Percentiles rank a stretch among this genome's conserved stretches.
Evolutionary conservation across 176 grass and related monocot genomes (phyloP).

Genomic region (Rhynchospora pubera): DNA sequence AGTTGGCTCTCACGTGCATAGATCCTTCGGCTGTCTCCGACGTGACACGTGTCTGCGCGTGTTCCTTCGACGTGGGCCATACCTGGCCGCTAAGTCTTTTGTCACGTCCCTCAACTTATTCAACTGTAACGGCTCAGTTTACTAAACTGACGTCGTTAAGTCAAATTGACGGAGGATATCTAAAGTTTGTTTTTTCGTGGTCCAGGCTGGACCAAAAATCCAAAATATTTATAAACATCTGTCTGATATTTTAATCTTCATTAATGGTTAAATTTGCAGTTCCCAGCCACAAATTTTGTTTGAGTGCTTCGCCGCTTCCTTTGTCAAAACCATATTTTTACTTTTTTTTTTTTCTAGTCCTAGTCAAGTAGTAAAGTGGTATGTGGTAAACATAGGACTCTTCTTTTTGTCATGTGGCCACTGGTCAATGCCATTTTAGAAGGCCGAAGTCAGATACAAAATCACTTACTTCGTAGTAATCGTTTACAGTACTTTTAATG

Average conservation of each 20-base stretch:
- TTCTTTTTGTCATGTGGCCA: too few species aligned
- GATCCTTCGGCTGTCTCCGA: slow-evolving; percentile 18
- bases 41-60: slow-evolving; percentile 16
- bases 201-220: not conserved
- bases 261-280: not conserved
- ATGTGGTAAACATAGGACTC: too few species aligned
- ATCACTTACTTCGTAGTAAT: too few species aligned
- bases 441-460: too few species aligned
- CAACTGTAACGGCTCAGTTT: not conserved
- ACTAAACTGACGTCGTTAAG: not conserved
- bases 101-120: not conserved
- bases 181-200: not conserved
- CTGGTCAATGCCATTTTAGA: too few species aligned
- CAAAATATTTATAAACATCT: not conserved
- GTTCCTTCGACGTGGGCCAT: not conserved
- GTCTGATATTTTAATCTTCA: not conserved
- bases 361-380: too few species aligned
- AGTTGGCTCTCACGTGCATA: slow-evolving; percentile 23
- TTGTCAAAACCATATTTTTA: not conserved
- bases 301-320: not conserved
- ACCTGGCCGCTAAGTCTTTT: not conserved
- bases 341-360: not conserved
- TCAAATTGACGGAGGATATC: not conserved
- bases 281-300: not conserved
- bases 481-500: too few species aligned